Evolutionary conservation across 495 filamentous ascomycete genomes (phyloP), one percentile per base, ranked within the genome.

Genomic region (Hypoxylon lenormandii): DNA sequence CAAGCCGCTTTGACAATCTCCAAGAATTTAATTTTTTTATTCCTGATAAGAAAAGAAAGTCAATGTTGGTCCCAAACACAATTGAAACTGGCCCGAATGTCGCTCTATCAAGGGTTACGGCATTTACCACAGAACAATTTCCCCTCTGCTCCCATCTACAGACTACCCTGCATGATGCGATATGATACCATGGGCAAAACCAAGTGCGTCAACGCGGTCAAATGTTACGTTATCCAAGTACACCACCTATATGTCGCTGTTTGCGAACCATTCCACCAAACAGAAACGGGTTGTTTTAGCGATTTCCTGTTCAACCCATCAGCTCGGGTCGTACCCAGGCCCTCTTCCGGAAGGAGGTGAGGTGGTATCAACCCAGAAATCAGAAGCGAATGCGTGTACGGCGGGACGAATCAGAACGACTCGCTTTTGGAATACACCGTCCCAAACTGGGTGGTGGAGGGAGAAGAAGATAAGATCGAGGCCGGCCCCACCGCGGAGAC

Each of bases 311-410:
- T 21, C 3, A 40, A 42, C 2, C 50, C 37, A 48, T 5, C 5
- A n/a, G 19, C 3, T 49, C 30, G 43, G 50, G 33, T 47, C 33
- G 18, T 40, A 30, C 40, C 18, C 6, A 49, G 16, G n/a, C 5
- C 50, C 33, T 23, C 13, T 64, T 56, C 1, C 13, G 50, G 60
- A 55, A 64, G 60, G 60, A 63, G 49, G 28, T 48, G 43, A 48
- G 18, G 51, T 55, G 21, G 40, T 40, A 49, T 49, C 30, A 21
- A 26, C 11, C 5, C 12, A 6, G 21, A 1, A 26, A 26, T 3
- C 18, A 12, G 46, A 28, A 13, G 46, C 22, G 0, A n/a, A 28
- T 21, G 21, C 46, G 21, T 48, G 50, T 49, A 55, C 51, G 19
- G 30, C 23, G 10, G 60, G 42, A 42, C 36, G 36, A 49, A 55